A percentile compares a stretch with the other conserved stretches of the same genome.
Conservation (phyloP, 495 filamentous ascomycete genomes). For the Penicillium daleae region DNA sequence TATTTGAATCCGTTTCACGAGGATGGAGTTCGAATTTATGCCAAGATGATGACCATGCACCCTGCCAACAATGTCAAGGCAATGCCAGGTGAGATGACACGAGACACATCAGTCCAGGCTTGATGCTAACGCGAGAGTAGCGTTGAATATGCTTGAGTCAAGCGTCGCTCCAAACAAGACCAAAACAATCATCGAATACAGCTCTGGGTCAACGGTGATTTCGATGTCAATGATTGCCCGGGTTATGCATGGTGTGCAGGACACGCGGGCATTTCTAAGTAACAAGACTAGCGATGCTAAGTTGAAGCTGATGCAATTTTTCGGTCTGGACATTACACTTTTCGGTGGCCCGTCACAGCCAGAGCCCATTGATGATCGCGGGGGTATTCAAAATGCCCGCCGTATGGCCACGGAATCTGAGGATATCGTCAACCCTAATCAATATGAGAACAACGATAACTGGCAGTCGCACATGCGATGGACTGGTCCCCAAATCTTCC, state of each 20-base stretch:
- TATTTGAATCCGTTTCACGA: slow-evolving; percentile 57
- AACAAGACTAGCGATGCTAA: slow-evolving; percentile 63
- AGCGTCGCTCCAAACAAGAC: slow-evolving; percentile 47
- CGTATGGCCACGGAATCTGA: slow-evolving; percentile 43
- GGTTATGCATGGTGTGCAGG: slow-evolving; percentile 54
- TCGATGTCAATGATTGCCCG: slow-evolving; percentile 61
- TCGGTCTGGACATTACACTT: slow-evolving; percentile 58
- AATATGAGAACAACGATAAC: slow-evolving; percentile 64
- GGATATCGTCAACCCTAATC: slow-evolving; percentile 55
- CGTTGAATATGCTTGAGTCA: slow-evolving; percentile 58
- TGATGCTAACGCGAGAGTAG: slow-evolving; percentile 30
- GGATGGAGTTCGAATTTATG: slow-evolving; percentile 65
- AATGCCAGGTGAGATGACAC: slow-evolving; percentile 55
- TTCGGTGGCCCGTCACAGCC: slow-evolving; percentile 63
- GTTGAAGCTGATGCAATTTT: slow-evolving; percentile 60
- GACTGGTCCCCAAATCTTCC: slow-evolving; percentile 63
- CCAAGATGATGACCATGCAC: slow-evolving; percentile 66
- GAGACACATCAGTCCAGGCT: background rate
- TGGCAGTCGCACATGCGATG: slow-evolving; percentile 63
- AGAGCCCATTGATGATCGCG: slow-evolving; percentile 56
- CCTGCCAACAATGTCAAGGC: slow-evolving; percentile 68
- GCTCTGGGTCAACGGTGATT: slow-evolving; percentile 65
- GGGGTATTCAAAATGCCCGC: slow-evolving; percentile 54
- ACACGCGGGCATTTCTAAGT: slow-evolving; percentile 59
- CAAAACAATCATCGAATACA: slow-evolving; percentile 61